Conservation (phyloP, 306 rosid species). For the Argentina anserina region DNA sequence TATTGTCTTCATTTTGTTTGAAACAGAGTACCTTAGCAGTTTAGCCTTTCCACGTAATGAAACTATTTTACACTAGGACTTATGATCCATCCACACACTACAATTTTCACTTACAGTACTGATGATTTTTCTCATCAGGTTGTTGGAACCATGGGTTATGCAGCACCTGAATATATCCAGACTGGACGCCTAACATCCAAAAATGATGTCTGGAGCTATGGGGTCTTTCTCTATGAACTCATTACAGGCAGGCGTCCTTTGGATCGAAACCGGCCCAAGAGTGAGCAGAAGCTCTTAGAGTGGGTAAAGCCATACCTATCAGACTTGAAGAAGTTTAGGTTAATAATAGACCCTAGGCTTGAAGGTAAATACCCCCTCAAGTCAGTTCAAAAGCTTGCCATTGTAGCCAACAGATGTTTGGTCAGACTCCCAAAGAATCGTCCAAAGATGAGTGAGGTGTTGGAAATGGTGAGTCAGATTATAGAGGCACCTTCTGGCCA, state of each 20-base stretch:
- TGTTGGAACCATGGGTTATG: constrained; percentile 97
- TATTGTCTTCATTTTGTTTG: not conserved
- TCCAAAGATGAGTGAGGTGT: constrained; percentile 92
- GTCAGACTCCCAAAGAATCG: constrained; percentile 75
- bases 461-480: constrained; percentile 66
- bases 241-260: constrained; percentile 91
- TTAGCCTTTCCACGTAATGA: not conserved
- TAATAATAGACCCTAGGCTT: constrained; percentile 85
- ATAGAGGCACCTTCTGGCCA: constrained; percentile 39
- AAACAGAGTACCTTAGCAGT: not conserved
- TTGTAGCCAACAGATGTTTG: constrained; percentile 80
- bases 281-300: constrained; percentile 90
- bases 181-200: constrained; percentile 87
- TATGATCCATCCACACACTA: not conserved
- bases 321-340: constrained; percentile 65
- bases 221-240: constrained; percentile 93
- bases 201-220: constrained; percentile 93
- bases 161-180: constrained; percentile 92
- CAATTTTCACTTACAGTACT: constrained; percentile 23
- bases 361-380: constrained; percentile 62
- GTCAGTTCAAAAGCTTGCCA: constrained; percentile 68
- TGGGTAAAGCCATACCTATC: constrained; percentile 89
- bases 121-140: constrained; percentile 48
- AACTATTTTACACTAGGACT: not conserved
- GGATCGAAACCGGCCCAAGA: constrained; percentile 83